Evolutionary conservation across 371 early-diverging fungal genomes (phyloP), one percentile per base, ranked within the genome.

Genomic region (Circinella minor): DNA sequence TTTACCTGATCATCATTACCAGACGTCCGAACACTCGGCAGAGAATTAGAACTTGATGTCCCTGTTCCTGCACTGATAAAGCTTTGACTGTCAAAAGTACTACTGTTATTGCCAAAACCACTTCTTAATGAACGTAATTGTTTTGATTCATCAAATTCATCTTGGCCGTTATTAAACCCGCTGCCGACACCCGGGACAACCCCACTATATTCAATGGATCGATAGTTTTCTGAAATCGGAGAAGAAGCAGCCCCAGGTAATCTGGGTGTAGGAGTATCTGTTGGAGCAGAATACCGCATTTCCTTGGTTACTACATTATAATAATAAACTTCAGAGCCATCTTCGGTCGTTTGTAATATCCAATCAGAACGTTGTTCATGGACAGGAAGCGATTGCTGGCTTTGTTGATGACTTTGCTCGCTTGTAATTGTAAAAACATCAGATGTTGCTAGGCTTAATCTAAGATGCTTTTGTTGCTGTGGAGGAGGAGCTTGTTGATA

Each of bases 311-410:
- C 70, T 0, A 72, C 72, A 64, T 88, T 86, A 57, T 80, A 85
- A 55, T 87, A 88, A 51, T 85, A 88, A 48, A 77, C 77, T 46
- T 82, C 85, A 36, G 82, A 82, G 4, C 88, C 88, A 66, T 88
- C 87, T 70, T 87, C 88, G 0, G 88, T 87, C 18, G 77, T 80
- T 66, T 87, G 86, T 8, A 80, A 48, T 14, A 82, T 70, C 88
- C 88, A 88, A 27, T 80, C 71, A 43, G 82, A 75, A 10, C 76
- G 82, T 43, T 77, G 67, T 14, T 69, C 34, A 54, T 63, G 59
- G n/a, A 5, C 38, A 11, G 18, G 27, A 11, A 14, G 27, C n/a
- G 36, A 13, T 17, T 54, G 49, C 4, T 60, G 61, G 1, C 18
- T 8, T 51, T 51, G 51, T n/a, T 47, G 51, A 43, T 43, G 43